phyloP scores from a whole-genome alignment of 2,329 filamentous ascomycete species.

The Leptographium wingfieldii region DNA sequence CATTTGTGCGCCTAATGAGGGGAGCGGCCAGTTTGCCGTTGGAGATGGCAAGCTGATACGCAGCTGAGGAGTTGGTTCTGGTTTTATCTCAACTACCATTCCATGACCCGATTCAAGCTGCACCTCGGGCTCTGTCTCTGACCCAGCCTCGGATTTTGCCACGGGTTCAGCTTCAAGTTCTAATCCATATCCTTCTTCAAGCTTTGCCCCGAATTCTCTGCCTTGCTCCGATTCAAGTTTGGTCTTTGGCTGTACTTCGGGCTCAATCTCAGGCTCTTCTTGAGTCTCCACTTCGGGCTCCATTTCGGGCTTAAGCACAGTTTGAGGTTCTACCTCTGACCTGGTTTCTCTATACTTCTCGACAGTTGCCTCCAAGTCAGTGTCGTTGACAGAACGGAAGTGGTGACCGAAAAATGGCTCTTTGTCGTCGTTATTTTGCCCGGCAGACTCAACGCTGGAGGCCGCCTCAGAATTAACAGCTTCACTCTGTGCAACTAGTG shows the following conservation, averaged over 20 bases:
- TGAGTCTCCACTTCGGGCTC: no score
- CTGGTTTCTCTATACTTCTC: no score
- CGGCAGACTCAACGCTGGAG: neutral
- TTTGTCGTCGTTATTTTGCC: neutral
- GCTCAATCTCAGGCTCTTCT: neutral
- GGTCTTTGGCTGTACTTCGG: neutral
- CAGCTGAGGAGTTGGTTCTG: neutral
- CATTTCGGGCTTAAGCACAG: no score
- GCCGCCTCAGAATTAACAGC: neutral
- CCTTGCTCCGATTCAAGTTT: neutral
- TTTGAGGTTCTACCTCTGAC: no score
- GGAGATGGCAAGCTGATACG: slow-evolving; percentile 6
- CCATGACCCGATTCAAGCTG: neutral
- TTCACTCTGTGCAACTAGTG: neutral
- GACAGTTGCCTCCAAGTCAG: no score
- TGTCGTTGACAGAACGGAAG: no score
- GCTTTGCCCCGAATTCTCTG: neutral
- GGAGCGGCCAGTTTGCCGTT: slow-evolving; percentile 12
- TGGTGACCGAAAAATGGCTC: no score
- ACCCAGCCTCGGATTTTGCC: neutral
- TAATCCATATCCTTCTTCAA: no score
- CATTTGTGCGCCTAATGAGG: neutral
- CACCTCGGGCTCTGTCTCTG: neutral
- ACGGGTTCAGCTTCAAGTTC: neutral
- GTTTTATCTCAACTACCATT: neutral